Evolutionary conservation across 345 rosid genomes (phyloP).

Genomic region (Kandelia obovata): DNA sequence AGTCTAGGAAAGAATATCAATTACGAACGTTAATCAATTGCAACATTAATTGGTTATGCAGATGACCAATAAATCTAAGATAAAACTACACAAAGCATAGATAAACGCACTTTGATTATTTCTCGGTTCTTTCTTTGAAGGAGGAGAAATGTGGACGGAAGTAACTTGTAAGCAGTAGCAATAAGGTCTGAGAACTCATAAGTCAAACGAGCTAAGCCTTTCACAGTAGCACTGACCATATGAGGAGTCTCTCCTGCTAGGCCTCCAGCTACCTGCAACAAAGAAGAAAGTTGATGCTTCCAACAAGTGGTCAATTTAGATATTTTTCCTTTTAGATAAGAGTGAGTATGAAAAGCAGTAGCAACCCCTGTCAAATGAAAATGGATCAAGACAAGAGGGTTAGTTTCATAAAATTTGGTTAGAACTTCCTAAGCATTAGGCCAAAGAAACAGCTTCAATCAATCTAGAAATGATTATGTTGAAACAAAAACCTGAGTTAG

Average conservation of each 20-base stretch:
- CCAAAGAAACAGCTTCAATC: conserved; percentile 2
- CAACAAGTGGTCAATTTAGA: not conserved
- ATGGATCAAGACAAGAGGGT: too few species aligned
- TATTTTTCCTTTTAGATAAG: too few species aligned
- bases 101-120: conserved; percentile 63
- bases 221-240: conserved; percentile 95
- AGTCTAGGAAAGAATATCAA: conserved; percentile 1
- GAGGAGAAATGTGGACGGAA: conserved; percentile 88
- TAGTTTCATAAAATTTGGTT: not conserved
- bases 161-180: conserved; percentile 66
- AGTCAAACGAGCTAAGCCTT: conserved; percentile 90
- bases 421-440: conserved; percentile 1
- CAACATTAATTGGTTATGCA: not conserved
- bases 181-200: conserved; percentile 93
- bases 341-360: too few species aligned
- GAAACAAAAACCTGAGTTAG: not conserved
- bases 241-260: conserved; percentile 92
- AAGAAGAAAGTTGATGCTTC: conserved; percentile 3
- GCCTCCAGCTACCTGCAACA: conserved; percentile 82
- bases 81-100: not conserved
- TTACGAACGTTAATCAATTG: not conserved
- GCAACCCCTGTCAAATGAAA: too few species aligned
- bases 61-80: not conserved
- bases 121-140: conserved; percentile 82
- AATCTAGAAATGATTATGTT: too few species aligned